Percentiles rank a stretch among this genome's conserved stretches.
These are phyloP conservation scores for Glebionis coronaria DNA, from an alignment of 129 eudicot genomes.

Conservation along the genomic window DNA sequence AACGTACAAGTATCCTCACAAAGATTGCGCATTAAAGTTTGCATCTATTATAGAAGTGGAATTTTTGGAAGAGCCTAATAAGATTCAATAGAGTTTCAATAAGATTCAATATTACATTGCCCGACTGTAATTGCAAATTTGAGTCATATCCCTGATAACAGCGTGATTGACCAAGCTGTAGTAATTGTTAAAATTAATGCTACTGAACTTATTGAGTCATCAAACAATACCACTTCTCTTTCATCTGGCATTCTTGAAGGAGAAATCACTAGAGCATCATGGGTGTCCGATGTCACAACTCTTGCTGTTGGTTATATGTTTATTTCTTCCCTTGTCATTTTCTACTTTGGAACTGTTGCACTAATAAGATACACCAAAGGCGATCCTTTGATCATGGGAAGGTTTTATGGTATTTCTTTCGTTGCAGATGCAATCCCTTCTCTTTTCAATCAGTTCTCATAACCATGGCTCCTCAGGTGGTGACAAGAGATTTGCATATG, in stretches of 20 bases:
- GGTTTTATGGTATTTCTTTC: conserved; percentile 82
- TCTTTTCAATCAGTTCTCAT: conserved; percentile 77
- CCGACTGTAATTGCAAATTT: conserved; percentile 57
- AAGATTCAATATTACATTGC: conserved; percentile 65
- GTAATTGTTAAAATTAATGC: conserved; percentile 51
- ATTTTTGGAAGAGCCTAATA: no score
- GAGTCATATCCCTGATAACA: conserved; percentile 37
- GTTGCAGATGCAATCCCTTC: conserved; percentile 69
- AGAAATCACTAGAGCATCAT: conserved; percentile 42
- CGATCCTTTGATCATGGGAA: conserved; percentile 83
- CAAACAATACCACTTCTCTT: conserved; percentile 33
- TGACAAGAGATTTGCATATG: no score
- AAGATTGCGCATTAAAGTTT: no score
- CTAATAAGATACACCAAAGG: conserved; percentile 66
- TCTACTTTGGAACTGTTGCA: conserved; percentile 70
- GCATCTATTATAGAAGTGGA: no score
- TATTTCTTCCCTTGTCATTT: conserved; percentile 52
- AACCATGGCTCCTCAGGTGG: no score
- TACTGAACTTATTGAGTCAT: conserved; percentile 43
- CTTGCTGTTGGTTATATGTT: conserved; percentile 88
- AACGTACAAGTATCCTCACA: no score
- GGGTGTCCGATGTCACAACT: no score
- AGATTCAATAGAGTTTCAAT: no score
- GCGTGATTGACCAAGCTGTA: conserved; percentile 42
- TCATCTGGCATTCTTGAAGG: conserved; percentile 57